Conservation (phyloP, 1,284 basidiomycete genomes). For the Ceratobasidium sp. region DNA sequence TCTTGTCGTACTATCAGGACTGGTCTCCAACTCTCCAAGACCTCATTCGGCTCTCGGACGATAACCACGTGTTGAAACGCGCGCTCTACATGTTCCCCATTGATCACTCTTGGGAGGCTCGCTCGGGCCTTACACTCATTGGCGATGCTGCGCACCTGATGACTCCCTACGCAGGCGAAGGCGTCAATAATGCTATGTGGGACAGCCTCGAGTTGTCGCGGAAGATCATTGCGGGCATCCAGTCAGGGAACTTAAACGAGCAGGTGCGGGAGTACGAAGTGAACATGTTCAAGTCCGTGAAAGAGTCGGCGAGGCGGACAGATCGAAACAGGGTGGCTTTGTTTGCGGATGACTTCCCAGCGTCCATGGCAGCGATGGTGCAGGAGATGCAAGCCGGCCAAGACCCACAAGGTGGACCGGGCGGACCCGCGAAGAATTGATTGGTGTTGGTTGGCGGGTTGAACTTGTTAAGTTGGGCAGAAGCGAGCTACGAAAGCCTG, state of each 20-base stretch:
- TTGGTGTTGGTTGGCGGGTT: too few species aligned
- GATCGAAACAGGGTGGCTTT: too few species aligned
- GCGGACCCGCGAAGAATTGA: neutral
- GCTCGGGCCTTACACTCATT: slow-evolving; percentile 52
- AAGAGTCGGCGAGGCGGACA: slow-evolving; percentile 16
- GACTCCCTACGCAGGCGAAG: slow-evolving; percentile 63
- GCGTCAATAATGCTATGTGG: slow-evolving; percentile 60
- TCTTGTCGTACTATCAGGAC: slow-evolving; percentile 52
- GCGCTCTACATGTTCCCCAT: slow-evolving; percentile 52
- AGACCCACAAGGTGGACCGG: neutral
- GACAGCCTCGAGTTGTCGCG: slow-evolving; percentile 56
- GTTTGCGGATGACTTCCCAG: too few species aligned
- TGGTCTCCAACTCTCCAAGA: slow-evolving; percentile 53
- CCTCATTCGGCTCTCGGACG: slow-evolving; percentile 53
- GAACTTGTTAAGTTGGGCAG: too few species aligned
- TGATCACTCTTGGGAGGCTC: slow-evolving; percentile 51
- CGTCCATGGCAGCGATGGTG: slow-evolving; percentile 17
- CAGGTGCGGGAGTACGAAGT: slow-evolving; percentile 27
- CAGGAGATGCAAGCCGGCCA: slow-evolving; percentile 23
- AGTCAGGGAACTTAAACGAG: slow-evolving; percentile 13
- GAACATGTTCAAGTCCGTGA: slow-evolving; percentile 16
- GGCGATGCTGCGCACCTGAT: slow-evolving; percentile 67
- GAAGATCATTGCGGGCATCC: slow-evolving; percentile 11
- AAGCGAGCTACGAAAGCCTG: too few species aligned
- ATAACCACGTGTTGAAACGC: slow-evolving; percentile 50